phyloP scores from a whole-genome alignment of 2,329 filamentous ascomycete genomes.

The Lecanosticta acicola region DNA sequence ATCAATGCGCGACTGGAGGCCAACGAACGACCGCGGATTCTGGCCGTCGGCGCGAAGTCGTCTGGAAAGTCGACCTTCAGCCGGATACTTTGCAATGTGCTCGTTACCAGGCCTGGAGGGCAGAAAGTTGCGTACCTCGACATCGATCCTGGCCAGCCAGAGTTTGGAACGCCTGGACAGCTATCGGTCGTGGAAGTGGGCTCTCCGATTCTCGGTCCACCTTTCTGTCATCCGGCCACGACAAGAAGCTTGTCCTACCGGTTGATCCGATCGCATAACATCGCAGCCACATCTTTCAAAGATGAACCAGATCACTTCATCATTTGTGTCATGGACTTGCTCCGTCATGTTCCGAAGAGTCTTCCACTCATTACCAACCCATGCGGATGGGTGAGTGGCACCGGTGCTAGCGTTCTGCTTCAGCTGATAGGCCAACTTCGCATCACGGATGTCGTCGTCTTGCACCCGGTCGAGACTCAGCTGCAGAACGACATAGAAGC shows the following conservation, averaged over 20 bases:
- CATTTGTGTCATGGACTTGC: constrained; percentile 58
- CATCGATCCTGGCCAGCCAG: constrained; percentile 71
- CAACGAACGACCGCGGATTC: constrained; percentile 36
- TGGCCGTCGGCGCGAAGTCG: constrained; percentile 65
- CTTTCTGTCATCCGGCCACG: constrained; percentile 57
- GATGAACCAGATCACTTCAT: constrained; percentile 63
- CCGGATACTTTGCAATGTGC: constrained; percentile 59
- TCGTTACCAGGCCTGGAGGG: constrained; percentile 48
- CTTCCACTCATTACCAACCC: constrained; percentile 66
- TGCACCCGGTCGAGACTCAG: constrained; percentile 58
- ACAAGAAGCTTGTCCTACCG: constrained; percentile 23
- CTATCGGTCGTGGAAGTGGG: constrained; percentile 60
- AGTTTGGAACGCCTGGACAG: constrained; percentile 65
- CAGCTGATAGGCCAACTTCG: constrained; percentile 51
- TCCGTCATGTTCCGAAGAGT: constrained; percentile 47
- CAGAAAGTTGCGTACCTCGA: constrained; percentile 55
- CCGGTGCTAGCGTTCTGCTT: constrained; percentile 60
- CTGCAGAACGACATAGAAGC: constrained; percentile 30
- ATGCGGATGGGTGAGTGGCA: constrained; percentile 66
- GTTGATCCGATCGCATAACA: constrained; percentile 58
- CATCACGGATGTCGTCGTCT: constrained; percentile 61
- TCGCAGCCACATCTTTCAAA: constrained; percentile 60
- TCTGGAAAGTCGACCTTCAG: constrained; percentile 73
- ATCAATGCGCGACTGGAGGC: constrained; percentile 35
- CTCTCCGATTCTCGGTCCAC: constrained; percentile 58